Evolutionary conservation across 371 early-diverging fungal genomes (phyloP), one percentile per base, ranked within the genome.

Genomic region (Nematocida sp.): DNA sequence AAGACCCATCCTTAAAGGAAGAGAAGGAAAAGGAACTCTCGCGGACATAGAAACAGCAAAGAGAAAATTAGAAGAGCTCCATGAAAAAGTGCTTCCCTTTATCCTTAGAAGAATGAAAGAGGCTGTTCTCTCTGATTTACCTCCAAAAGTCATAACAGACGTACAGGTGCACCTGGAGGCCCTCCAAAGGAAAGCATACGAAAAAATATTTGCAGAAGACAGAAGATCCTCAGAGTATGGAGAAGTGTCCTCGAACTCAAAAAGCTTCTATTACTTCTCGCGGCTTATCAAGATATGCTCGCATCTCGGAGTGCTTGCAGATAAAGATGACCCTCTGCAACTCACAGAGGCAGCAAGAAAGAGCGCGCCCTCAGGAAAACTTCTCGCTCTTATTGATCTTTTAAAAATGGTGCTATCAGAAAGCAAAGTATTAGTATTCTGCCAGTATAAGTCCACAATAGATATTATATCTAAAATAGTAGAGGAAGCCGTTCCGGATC

Each of bases 101-200:
- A 79, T 97, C 42, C 80, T 97, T 78, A 88, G 97, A 35, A 87
- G 99, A 59, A 87, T 97, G 86, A 97, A 99, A 83, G 93, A 93
- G 82, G 94, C 97, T 79, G 99, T 99, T 16, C 84, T 96, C 65
- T 87, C 91, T 71, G 97, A 97, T 82, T 82, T 99, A 67, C 99
- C 98, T 38, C 95, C 95, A 30, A 99, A 99, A 85, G 97, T 97
- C 77, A 94, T 97, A 76, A 88, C 90, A 83, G 97, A 97, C 83
- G 90, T 95, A 80, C 91, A 92, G 81, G 94, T 97, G 82, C 93
- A 94, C 64, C 84, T 97, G 38, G 88, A 90, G 65, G 90, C 90
- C 82, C 81, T 81, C 53, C 88, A 91, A 82, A 87, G 86, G 80
- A 86, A 87, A 55, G 81, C 96, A 28, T 97, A 97, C 80, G 90